These are phyloP conservation scores for Globisporangium rhizosaccharum DNA, from an alignment of 352 stramenopile species.

Conservation along the genomic window DNA sequence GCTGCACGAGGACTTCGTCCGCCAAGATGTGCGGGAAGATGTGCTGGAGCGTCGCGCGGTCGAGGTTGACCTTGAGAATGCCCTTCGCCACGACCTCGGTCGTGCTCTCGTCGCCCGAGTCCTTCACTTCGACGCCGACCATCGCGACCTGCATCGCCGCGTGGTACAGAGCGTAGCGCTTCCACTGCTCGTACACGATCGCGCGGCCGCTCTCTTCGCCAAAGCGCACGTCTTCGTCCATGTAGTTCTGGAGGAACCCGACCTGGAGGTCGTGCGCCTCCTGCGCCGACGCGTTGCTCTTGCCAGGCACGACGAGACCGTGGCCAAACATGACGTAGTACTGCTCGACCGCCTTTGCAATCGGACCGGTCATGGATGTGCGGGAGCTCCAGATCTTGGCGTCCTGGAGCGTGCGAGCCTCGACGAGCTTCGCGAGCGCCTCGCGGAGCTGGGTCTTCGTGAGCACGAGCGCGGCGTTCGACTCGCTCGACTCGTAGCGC, in stretches of 20 bases:
- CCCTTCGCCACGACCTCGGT: constrained; percentile 12
- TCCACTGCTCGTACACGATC: constrained; percentile 19
- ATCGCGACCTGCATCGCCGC: constrained; percentile 14
- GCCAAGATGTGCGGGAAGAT: constrained; percentile 31
- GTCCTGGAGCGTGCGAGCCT: constrained; percentile 10
- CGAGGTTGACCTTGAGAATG: constrained; percentile 9
- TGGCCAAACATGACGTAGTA: constrained; percentile 17
- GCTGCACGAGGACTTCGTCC: constrained; percentile 30
- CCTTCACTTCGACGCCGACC: constrained; percentile 6
- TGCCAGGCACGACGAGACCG: constrained; percentile 9
- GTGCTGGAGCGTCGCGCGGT: constrained; percentile 20
- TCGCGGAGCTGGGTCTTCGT: constrained; percentile 12
- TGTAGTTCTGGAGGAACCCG: constrained; percentile 33
- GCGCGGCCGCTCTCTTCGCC: constrained; percentile 8
- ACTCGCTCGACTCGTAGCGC: constrained; percentile 10
- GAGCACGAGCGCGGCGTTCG: background rate
- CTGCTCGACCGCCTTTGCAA: constrained; percentile 13
- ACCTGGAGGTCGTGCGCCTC: constrained; percentile 15
- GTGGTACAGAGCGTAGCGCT: constrained; percentile 17
- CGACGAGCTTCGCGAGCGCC: constrained; percentile 8
- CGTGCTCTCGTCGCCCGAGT: constrained; percentile 4
- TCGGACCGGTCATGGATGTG: constrained; percentile 9
- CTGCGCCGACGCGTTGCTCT: constrained; percentile 1
- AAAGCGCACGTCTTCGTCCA: constrained; percentile 39
- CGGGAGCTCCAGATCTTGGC: constrained; percentile 15